Conservation (phyloP, 805 yeast species). For the Pichia nakasei region DNA sequence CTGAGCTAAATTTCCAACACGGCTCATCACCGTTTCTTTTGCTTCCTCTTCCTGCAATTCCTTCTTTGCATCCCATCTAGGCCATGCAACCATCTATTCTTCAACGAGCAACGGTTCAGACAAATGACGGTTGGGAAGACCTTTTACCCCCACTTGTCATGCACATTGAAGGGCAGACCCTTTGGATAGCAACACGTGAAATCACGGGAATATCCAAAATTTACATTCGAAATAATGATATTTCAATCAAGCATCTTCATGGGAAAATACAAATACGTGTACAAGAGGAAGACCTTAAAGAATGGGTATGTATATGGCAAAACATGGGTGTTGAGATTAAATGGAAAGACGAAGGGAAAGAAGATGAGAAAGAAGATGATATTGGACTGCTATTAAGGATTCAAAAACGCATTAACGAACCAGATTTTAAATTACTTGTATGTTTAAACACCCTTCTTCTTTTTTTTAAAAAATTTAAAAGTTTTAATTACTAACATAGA, state of each 20-base stretch:
- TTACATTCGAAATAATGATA: not conserved
- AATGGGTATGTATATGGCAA: not conserved
- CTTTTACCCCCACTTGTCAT: not conserved
- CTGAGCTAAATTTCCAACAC: no score
- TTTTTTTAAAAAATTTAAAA: no score
- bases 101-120: not conserved
- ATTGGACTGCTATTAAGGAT: no score
- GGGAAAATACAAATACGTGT: slow-evolving; percentile 5
- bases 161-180: not conserved
- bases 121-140: not conserved
- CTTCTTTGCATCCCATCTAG: no score
- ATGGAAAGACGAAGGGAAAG: not conserved
- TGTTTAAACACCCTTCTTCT: not conserved
- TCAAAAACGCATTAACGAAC: no score
- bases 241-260: not conserved
- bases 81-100: no score
- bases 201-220: not conserved
- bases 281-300: no score
- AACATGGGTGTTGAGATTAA: not conserved
- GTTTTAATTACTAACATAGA: not conserved
- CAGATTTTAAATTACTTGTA: not conserved
- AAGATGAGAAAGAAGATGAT: not conserved
- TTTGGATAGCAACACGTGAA: not conserved
- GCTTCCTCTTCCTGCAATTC: no score
- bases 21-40: no score